A percentile compares a stretch with the other conserved stretches of the same genome.
phyloP scores from a whole-genome alignment of 768 basidiomycete species.

The Gelatoporia subvermispora region DNA sequence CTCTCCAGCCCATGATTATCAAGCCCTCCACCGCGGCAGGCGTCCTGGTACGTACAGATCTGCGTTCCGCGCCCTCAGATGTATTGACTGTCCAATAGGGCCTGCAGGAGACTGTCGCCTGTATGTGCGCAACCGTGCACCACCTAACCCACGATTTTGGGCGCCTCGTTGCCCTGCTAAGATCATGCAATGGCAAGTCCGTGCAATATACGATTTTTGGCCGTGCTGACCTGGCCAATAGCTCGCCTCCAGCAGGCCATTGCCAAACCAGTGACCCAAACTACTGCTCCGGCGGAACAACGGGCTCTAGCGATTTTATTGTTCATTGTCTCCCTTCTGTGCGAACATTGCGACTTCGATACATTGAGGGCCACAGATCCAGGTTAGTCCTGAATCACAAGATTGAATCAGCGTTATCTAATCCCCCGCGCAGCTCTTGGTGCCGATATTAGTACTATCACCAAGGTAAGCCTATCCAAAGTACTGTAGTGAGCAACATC shows the following conservation, averaged over 20 bases:
- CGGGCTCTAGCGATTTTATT: conserved; percentile 65
- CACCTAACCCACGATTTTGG: conserved; percentile 83
- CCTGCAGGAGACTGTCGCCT: conserved; percentile 88
- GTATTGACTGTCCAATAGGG: conserved; percentile 40
- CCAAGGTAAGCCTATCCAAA: conserved; percentile 36
- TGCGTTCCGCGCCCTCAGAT: not conserved
- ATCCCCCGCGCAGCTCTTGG: conserved; percentile 39
- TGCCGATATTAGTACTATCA: conserved; percentile 52
- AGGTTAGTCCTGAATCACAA: too few species aligned
- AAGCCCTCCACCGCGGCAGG: conserved; percentile 72
- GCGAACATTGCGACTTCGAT: conserved; percentile 89
- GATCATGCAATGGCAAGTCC: conserved; percentile 75
- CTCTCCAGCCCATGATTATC: conserved; percentile 87
- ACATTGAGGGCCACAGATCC: conserved; percentile 39
- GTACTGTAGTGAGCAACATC: not conserved
- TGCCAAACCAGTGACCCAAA: conserved; percentile 35
- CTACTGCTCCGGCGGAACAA: conserved; percentile 44
- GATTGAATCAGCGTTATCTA: too few species aligned
- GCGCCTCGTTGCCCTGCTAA: conserved; percentile 72
- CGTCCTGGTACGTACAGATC: conserved; percentile 44
- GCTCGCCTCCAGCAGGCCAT: conserved; percentile 62
- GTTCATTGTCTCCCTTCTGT: conserved; percentile 79
- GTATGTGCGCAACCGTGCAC: conserved; percentile 82
- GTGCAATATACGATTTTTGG: not conserved
- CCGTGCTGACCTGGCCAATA: conserved; percentile 17